Conservation (phyloP, 1,284 basidiomycete species). For the Exobasidium rhododendri region DNA sequence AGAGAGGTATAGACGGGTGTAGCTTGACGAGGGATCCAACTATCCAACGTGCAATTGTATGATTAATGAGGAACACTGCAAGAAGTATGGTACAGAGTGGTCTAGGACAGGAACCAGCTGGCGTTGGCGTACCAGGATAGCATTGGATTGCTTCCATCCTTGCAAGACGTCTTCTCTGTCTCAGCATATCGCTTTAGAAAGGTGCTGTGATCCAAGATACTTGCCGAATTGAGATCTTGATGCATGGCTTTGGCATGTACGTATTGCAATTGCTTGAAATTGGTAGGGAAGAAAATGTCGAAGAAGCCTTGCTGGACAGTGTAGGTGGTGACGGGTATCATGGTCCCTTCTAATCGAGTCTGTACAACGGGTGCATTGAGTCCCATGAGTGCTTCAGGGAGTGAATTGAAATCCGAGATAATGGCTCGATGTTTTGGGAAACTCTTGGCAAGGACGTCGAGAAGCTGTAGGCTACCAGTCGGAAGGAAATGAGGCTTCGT, state of each 20-base stretch:
- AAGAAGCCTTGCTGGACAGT: conserved; percentile 94
- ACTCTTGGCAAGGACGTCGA: conserved; percentile 74
- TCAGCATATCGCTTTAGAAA: conserved; percentile 81
- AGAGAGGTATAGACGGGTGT: too few species aligned
- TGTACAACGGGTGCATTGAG: conserved; percentile 92
- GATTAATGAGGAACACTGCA: too few species aligned
- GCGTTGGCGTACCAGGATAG: conserved; percentile 84
- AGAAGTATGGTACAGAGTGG: too few species aligned
- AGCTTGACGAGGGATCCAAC: too few species aligned
- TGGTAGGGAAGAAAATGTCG: conserved; percentile 98
- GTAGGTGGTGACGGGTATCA: conserved; percentile 78
- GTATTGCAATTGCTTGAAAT: conserved; percentile 69
- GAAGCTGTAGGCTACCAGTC: conserved; percentile 80
- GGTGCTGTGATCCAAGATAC: conserved; percentile 63
- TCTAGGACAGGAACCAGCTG: conserved; percentile 59
- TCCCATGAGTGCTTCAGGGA: conserved; percentile 81
- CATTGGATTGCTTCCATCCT: conserved; percentile 81
- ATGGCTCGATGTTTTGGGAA: conserved; percentile 90
- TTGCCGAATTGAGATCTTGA: neutral
- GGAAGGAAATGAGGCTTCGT: conserved; percentile 87
- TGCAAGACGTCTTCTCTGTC: conserved; percentile 64
- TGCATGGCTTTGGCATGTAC: conserved; percentile 34
- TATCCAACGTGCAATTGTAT: too few species aligned
- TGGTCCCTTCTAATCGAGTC: conserved; percentile 77
- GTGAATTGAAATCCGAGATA: conserved; percentile 82